A percentile compares a stretch with the other conserved stretches of the same genome.
These are phyloP conservation scores for Coniochaeta sp. DNA, from an alignment of 2,329 filamentous ascomycete genomes.

Conservation along the genomic window DNA sequence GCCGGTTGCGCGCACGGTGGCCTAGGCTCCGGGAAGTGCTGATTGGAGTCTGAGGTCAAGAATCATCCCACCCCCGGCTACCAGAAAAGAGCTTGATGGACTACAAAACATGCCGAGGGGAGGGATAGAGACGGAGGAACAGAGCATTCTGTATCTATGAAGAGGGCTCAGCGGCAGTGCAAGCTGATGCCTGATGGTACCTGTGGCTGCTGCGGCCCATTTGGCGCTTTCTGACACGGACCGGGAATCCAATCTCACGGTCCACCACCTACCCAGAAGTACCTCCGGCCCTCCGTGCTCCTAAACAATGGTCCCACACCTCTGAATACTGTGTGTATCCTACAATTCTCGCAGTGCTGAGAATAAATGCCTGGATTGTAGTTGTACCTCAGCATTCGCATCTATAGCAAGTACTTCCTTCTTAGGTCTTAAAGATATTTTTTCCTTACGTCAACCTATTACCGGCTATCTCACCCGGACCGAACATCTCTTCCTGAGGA, in stretches of 20 bases:
- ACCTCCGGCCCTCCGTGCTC: not conserved
- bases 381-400: too few species aligned
- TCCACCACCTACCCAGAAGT: constrained; percentile 1
- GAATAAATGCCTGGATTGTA: too few species aligned
- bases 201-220: not conserved
- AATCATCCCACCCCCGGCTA: not conserved
- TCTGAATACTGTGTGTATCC: not conserved
- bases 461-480: not conserved
- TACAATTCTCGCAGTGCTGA: too few species aligned
- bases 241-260: not conserved
- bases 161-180: not conserved
- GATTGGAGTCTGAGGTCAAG: not conserved
- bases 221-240: constrained; percentile 1
- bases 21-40: not conserved
- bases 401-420: too few species aligned
- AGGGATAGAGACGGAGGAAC: not conserved
- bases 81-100: not conserved
- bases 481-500: not conserved
- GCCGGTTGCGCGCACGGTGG: not conserved
- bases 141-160: not conserved
- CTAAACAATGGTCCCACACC: not conserved
- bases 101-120: too few species aligned
- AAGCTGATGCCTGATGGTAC: not conserved
- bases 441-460: not conserved
- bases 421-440: too few species aligned